Evolutionary conservation across 2,329 filamentous ascomycete genomes (phyloP).

Genomic region (Ceratocystis harringtonii): DNA sequence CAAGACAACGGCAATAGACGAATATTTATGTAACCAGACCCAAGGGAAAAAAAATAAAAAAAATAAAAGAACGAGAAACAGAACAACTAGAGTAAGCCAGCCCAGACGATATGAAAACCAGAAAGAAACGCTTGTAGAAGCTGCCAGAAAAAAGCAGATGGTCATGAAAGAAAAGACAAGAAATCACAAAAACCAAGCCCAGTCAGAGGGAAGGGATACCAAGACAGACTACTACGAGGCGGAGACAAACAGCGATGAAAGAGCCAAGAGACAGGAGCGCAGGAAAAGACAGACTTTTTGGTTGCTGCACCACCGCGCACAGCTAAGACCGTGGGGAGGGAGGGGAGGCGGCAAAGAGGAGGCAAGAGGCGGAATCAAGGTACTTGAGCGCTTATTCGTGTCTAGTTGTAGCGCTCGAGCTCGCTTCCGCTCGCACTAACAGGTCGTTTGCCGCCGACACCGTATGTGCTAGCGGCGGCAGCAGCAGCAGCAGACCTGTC

Average conservation of each 20-base stretch:
- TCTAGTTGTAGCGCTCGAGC: not conserved
- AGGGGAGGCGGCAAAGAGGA: not conserved
- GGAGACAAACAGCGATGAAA: not conserved
- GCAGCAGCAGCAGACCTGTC: not conserved
- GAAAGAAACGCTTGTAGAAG: not conserved
- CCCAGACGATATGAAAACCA: not conserved
- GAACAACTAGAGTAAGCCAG: too few species aligned
- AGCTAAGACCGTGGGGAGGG: not conserved
- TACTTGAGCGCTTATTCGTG: not conserved
- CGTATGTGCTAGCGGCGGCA: not conserved
- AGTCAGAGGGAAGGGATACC: not conserved
- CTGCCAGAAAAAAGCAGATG: not conserved
- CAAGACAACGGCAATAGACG: too few species aligned
- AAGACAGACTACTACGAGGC: not conserved
- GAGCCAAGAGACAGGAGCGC: not conserved
- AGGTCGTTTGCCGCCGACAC: not conserved
- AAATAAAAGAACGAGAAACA: not conserved
- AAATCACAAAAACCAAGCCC: too few species aligned
- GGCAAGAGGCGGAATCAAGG: not conserved
- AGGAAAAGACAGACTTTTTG: not conserved
- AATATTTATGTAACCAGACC: not conserved
- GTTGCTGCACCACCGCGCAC: not conserved
- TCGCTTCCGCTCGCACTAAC: not conserved
- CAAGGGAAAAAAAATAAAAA: constrained; percentile 18
- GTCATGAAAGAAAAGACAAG: constrained; percentile 2